phyloP scores from a whole-genome alignment of 305 asterid species.

The Fraxinus latifolia region DNA sequence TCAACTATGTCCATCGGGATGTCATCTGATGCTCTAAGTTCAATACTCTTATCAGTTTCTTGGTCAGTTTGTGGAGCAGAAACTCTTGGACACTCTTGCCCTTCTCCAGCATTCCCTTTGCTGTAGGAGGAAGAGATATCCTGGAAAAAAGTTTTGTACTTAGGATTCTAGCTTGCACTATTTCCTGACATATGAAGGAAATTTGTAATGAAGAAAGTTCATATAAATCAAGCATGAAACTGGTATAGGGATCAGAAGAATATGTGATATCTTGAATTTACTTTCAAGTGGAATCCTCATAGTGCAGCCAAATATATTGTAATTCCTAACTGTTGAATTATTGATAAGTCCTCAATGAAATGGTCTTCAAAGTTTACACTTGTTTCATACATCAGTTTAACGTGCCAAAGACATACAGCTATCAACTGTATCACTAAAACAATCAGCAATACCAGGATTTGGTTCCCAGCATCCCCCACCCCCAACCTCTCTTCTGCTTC shows the following conservation, averaged over 20 bases:
- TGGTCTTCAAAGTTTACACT: not conserved
- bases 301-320: not conserved
- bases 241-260: not conserved
- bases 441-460: not conserved
- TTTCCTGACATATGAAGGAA: not conserved
- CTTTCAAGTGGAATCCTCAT: not conserved
- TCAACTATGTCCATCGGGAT: constrained; percentile 88
- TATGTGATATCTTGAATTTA: not conserved
- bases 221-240: not conserved
- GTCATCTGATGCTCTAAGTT: constrained; percentile 52
- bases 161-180: constrained; percentile 11
- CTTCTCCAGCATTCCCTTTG: constrained; percentile 34
- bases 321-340: not conserved
- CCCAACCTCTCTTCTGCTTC: not conserved
- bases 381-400: not conserved
- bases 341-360: not conserved
- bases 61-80: constrained; percentile 25
- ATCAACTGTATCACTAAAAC: not conserved
- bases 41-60: constrained; percentile 28
- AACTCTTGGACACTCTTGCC: constrained; percentile 26
- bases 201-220: not conserved
- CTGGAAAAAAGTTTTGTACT: constrained; percentile 24
- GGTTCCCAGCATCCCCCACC: not conserved
- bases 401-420: not conserved
- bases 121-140: constrained; percentile 30